phyloP scores from a whole-genome alignment of 1,284 basidiomycete species.

The Cryptococcus sp. region DNA sequence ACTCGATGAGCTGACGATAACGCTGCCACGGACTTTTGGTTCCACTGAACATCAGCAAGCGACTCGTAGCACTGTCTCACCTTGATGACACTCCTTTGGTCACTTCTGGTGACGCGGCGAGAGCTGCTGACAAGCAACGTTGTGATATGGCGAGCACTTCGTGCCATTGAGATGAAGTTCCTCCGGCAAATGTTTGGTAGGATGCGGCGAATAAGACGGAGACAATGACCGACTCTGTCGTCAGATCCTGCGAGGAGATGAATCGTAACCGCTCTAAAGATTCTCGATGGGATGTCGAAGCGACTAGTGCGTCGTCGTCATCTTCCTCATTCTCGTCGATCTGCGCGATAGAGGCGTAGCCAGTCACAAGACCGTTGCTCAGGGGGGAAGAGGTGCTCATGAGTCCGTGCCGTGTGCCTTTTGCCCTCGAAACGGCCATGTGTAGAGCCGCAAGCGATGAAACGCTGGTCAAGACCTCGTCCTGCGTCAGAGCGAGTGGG shows the following conservation, averaged over 20 bases:
- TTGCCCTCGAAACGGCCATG: constrained; percentile 16
- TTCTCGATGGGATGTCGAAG: constrained; percentile 16
- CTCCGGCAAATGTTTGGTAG: constrained; percentile 35
- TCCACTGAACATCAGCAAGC: not conserved
- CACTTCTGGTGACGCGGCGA: constrained; percentile 20
- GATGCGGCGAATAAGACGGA: constrained; percentile 28
- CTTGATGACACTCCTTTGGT: not conserved
- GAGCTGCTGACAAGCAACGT: constrained; percentile 20
- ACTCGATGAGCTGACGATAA: constrained; percentile 62
- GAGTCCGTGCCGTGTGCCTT: not conserved
- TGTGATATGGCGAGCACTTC: constrained; percentile 23
- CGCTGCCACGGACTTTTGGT: constrained; percentile 15
- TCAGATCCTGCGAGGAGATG: constrained; percentile 17
- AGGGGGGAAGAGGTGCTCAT: constrained; percentile 5
- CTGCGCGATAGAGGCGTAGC: constrained; percentile 1
- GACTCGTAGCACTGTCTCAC: not conserved
- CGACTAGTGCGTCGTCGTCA: constrained; percentile 20
- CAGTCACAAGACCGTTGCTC: constrained; percentile 1
- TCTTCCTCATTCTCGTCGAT: constrained; percentile 6
- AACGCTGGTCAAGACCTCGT: constrained; percentile 24
- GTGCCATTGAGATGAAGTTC: constrained; percentile 22
- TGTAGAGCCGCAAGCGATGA: constrained; percentile 32
- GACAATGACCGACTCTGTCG: constrained; percentile 27
- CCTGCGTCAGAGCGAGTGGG: constrained; percentile 23
- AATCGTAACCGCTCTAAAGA: constrained; percentile 20